Evolutionary conservation across 805 yeast genomes (phyloP), one percentile per base, ranked within the genome.

Genomic region (Lipomyces japonicus): DNA sequence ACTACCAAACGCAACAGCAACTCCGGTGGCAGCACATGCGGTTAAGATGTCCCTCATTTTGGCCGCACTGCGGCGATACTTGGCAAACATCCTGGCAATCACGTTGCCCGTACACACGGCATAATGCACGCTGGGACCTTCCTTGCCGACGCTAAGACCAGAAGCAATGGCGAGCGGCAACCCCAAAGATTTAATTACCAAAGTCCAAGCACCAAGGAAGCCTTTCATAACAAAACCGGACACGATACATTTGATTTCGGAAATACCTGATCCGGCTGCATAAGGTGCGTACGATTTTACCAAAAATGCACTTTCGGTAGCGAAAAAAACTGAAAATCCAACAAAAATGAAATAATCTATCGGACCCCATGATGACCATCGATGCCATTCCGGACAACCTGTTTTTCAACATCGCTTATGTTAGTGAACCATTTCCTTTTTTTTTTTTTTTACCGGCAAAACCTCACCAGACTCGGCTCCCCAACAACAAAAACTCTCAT

Each of bases 91-190:
- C 34, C 75, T 75, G 0, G 93, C 81, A 10, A 88, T 71, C n/a
- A 81, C 76, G 61, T 82, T 81, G 0, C 97, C 98, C n/a, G 85
- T 91, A 66, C 97, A 90, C 0, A 90, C 95, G 0, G 98, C 97
- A 67, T 91, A 93, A 68, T 93, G 99, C 10, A 93, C 98, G 61
- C 91, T 81, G 1, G 99, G 99, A 0, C 99, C 99, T 65, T 93
- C 99, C 68, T 93, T 93, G 21, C 99, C 99, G 4, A 93, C 85
- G 59, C 91, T 84, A 34, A 93, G 68, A 0, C 98, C 98, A 1
- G 96, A 83, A 0, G 95, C 90, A 61, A 93, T 93, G 0, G 95
- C 87, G 52, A 93, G 71, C 0, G 98, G 98, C 38, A 93, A 70
- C 0, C 95, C 86, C 7, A 88, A 64, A 44, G 88, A 77, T 59